Evolutionary conservation across 2,329 filamentous ascomycete species (phyloP), one percentile per base, ranked within the genome.

Genomic region (Fusarium sp.): DNA sequence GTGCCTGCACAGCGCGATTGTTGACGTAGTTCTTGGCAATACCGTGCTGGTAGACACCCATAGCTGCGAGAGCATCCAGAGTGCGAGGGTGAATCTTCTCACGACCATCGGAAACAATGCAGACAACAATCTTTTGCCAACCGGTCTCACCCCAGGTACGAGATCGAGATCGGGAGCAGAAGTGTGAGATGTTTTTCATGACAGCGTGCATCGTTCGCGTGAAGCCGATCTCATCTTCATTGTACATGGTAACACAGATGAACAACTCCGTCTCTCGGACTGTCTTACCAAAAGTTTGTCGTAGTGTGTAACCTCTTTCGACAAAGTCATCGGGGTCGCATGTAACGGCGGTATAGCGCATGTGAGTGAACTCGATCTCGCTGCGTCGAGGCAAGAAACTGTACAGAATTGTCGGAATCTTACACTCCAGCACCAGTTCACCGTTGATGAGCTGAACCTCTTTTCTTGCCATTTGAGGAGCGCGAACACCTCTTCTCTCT

Each of bases 1-100:
- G 96, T 1, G 94, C 95, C 70, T 94, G 95, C 46, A 99, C 96
- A 66, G 97, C 93, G 73, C 93, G 93, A 76, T 96, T 91, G 82
- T 99, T 99, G 85, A 99, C 96, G 77, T 92, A 90, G 80, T 99
- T 99, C 86, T 99, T 99, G 62, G 96, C 96, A 76, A 99, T 98
- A 29, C 97, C 96, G 77, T 97, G 93, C 80, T 99, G 96, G 80
- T 99, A 99, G 55, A 98, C 94, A 64, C 96, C 96, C 89, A 99
- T 96, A 31, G 96, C 96, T 13, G 97, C 96, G 66, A 99, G 83
- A 8, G 94, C 96, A 78, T 99, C 97, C 2, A 99, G 87, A 0
- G 96, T 98, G 58, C 96, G 88, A 15, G 94, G 93, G 77, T 99
- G 93, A 31, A 99, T 95, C 80, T 84, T 94, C 70, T 92, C 90